Evolutionary conservation across 2,329 filamentous ascomycete genomes (phyloP).

Genomic region (Aspergillus sp.): DNA sequence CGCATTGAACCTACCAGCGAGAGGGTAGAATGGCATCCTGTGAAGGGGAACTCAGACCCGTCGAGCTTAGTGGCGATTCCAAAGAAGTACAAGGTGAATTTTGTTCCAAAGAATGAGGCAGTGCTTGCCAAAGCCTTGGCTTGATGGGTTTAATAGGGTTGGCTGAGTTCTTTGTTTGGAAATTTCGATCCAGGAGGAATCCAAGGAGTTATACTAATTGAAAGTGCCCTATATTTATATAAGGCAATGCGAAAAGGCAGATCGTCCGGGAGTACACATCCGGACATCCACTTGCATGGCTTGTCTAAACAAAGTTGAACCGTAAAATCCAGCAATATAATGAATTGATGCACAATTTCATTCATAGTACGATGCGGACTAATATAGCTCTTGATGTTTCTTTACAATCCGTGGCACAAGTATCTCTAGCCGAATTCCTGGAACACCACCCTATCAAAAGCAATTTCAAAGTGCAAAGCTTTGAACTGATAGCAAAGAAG

Average conservation of each 20-base stretch:
- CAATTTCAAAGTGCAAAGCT: not conserved
- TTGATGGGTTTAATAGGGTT: conserved; percentile 4
- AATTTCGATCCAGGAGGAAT: not conserved
- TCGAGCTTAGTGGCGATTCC: conserved; percentile 64
- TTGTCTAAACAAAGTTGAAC: not conserved
- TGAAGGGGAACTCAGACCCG: conserved; percentile 60
- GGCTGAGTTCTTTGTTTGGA: not conserved
- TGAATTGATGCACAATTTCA: not conserved
- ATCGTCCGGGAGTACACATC: too few species aligned
- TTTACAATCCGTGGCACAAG: not conserved
- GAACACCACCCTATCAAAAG: conserved; percentile 2
- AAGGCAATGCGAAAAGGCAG: too few species aligned
- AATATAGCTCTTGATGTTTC: conserved; percentile 1
- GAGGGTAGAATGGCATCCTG: conserved; percentile 58
- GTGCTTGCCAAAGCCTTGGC: conserved; percentile 46
- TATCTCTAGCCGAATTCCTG: not conserved
- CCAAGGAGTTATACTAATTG: too few species aligned
- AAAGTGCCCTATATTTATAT: too few species aligned
- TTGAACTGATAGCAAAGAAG: not conserved
- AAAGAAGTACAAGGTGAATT: conserved; percentile 56
- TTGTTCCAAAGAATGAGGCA: conserved; percentile 55
- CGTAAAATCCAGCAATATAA: not conserved
- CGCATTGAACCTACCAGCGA: conserved; percentile 54
- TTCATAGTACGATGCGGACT: not conserved
- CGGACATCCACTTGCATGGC: too few species aligned